Base-by-base conservation (phyloP, 2,329 filamentous ascomycete species). In the Aspergillus tubingensis region DNA sequence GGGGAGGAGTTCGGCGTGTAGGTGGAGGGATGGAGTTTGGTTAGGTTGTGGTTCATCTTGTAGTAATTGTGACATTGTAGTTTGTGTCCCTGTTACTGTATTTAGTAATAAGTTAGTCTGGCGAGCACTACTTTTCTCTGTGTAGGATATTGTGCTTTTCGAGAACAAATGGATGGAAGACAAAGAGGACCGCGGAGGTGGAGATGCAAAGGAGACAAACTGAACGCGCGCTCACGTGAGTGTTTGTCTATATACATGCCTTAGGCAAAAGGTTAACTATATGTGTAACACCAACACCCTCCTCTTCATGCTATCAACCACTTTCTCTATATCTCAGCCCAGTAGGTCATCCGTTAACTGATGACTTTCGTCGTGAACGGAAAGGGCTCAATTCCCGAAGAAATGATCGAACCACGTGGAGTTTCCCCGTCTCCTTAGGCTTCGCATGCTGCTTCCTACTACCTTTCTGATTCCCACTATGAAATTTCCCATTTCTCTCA, bases 1-100 rank as follows among this genome's bases (percentile, higher is more conserved):
- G 38, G 84, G 79, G 39, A 88, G 76, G 15, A 86, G 79, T 71
- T 88, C 86, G 23, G 85, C 84, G 64, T 88, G 87, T 13, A 88
- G 76, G 44, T 77, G 55, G 2, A 81, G 53, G 1, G 5, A 62
- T 30, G 21, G 8, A 5, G 23, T 11, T 21, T 3, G 23, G 3
- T 30, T 44, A 15, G 8, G 30, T 17, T 13, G 19, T 15, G 36
- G 25, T 13, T 48, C 30, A n/a, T 7, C 11, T 30, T 32, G 15
- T 23, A 6, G 6, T 1, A 3, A 23, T 54, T 47, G 17, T 39
- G 8, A 7, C 39, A 11, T 23, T 8, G 8, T 32, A 13, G 8
- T 38, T 48, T 23, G 32, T 17, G 17, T 23, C 6, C 19, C 41
- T 44, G 13, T 7, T 3, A 17, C 19, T 48, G 21, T 48, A 0